Conservation (phyloP, 768 basidiomycete species). For the Tremella yokohamensis region DNA sequence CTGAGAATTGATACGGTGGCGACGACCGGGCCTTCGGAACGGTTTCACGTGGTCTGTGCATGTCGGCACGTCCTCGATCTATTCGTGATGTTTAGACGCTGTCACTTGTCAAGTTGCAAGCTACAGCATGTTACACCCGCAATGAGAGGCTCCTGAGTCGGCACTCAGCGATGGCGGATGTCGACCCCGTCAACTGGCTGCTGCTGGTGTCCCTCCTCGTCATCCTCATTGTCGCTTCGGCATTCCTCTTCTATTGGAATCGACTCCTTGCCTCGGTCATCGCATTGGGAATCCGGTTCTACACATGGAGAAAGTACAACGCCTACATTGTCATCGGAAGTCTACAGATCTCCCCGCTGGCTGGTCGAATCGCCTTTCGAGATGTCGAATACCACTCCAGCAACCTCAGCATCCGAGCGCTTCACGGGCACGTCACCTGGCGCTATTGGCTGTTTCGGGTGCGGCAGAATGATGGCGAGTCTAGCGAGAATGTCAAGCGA, state of each 20-base stretch:
- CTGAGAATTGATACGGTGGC: too few species aligned
- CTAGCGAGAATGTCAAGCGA: slow-evolving; percentile 25
- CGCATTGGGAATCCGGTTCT: slow-evolving; percentile 63
- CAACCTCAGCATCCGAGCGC: slow-evolving; percentile 79
- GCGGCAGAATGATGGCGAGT: slow-evolving; percentile 58
- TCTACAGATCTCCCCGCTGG: slow-evolving; percentile 83
- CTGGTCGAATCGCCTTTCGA: slow-evolving; percentile 81
- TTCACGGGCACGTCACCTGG: slow-evolving; percentile 85
- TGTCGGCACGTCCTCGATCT: too few species aligned
- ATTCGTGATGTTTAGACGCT: too few species aligned
- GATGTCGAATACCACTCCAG: slow-evolving; percentile 85
- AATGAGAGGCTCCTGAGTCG: too few species aligned
- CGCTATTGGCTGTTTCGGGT: slow-evolving; percentile 87
- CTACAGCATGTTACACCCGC: too few species aligned
- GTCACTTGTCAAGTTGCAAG: too few species aligned
- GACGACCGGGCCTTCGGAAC: too few species aligned
- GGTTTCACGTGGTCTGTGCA: too few species aligned
- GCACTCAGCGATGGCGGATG: too few species aligned
- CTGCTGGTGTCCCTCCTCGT: slow-evolving; percentile 46
- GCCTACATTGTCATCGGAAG: slow-evolving; percentile 84
- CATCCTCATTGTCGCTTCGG: slow-evolving; percentile 45
- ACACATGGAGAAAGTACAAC: slow-evolving; percentile 72
- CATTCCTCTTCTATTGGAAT: slow-evolving; percentile 88
- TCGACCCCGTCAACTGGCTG: slow-evolving; percentile 34
- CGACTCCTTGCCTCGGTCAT: slow-evolving; percentile 70